phyloP scores from a whole-genome alignment of 345 rosid genomes.

The Arabis alpina region DNA sequence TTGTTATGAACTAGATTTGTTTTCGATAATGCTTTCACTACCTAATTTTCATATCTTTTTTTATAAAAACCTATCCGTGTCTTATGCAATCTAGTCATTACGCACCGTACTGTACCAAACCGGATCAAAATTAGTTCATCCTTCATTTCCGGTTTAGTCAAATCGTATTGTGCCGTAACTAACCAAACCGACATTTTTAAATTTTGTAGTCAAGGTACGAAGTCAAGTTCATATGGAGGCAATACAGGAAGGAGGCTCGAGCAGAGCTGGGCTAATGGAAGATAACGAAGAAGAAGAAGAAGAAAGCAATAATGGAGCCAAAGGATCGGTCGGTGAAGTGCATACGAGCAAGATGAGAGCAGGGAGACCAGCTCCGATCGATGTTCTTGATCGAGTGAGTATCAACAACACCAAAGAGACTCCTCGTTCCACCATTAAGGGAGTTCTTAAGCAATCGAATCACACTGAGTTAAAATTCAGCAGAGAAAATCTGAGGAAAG shows the following conservation, averaged over 20 bases:
- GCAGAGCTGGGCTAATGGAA: slow-evolving; percentile 44
- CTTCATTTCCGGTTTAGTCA: neutral
- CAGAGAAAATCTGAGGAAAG: slow-evolving; percentile 56
- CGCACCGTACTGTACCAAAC: neutral
- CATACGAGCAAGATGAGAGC: slow-evolving; percentile 16
- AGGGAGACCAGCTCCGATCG: slow-evolving; percentile 54
- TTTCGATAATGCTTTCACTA: no score
- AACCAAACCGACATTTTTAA: slow-evolving; percentile 20
- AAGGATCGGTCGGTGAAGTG: neutral
- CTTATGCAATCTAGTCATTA: neutral
- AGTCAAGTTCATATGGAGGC: slow-evolving; percentile 47
- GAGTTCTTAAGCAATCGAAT: slow-evolving; percentile 48
- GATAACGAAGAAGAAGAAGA: slow-evolving; percentile 40
- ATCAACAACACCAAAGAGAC: slow-evolving; percentile 56
- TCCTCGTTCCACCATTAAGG: slow-evolving; percentile 73
- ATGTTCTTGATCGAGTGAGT: slow-evolving; percentile 52
- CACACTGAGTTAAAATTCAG: slow-evolving; percentile 53
- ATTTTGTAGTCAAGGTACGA: slow-evolving; percentile 24
- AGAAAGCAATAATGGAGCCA: slow-evolving; percentile 8
- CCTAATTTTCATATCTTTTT: no score
- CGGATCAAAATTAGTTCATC: slow-evolving; percentile 2
- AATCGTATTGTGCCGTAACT: neutral
- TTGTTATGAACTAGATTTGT: no score
- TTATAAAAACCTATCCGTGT: no score
- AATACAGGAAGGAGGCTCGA: slow-evolving; percentile 51